Conservation (phyloP, 306 rosid genomes). For the Dicorynia guianensis region DNA sequence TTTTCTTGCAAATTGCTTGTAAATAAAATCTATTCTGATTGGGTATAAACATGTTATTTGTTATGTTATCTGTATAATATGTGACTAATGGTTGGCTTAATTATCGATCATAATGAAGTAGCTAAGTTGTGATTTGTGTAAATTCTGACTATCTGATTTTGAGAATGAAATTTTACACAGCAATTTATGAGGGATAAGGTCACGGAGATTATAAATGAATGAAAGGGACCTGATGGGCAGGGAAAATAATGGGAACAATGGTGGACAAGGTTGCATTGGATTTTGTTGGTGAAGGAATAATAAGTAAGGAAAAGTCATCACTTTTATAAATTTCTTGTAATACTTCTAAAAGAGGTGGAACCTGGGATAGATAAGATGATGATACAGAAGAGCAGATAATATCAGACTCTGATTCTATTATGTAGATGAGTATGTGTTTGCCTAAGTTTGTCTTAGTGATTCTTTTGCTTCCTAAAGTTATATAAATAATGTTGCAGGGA, state of each 20-base stretch:
- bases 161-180: neutral
- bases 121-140: neutral
- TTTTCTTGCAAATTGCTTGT: neutral
- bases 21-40: neutral
- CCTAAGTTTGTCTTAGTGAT: neutral
- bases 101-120: neutral
- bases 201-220: neutral
- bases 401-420: neutral
- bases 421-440: neutral
- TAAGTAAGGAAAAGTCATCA: too few species aligned
- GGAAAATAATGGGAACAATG: too few species aligned
- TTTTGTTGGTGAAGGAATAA: too few species aligned
- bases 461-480: neutral
- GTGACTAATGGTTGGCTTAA: neutral
- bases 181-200: neutral
- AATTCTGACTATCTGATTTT: too few species aligned
- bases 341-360: too few species aligned
- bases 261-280: too few species aligned
- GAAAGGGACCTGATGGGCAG: neutral
- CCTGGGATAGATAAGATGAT: too few species aligned
- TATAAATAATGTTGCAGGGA: slow-evolving; percentile 40
- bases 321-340: too few species aligned
- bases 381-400: neutral
- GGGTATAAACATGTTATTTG: neutral
- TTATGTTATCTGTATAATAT: neutral